phyloP scores from a whole-genome alignment of 2,329 filamentous ascomycete species.

The Thielaviopsis euricoi region DNA sequence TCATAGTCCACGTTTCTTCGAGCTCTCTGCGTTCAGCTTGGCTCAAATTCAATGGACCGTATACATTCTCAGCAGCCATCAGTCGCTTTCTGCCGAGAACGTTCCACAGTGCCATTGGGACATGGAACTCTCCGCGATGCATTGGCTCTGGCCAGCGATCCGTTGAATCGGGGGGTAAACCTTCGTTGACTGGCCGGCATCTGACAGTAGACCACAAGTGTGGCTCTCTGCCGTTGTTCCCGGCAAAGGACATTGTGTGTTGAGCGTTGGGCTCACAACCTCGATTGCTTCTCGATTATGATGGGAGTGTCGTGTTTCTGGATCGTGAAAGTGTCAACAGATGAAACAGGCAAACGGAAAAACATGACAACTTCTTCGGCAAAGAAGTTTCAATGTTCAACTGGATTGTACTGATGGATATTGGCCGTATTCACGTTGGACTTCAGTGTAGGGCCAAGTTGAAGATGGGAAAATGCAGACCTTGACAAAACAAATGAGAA shows the following conservation, averaged over 20 bases:
- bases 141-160: slow-evolving; percentile 11
- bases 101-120: slow-evolving; percentile 11
- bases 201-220: not conserved
- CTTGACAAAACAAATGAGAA: not conserved
- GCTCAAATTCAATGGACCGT: slow-evolving; percentile 7
- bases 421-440: not conserved
- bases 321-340: not conserved
- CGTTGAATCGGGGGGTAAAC: slow-evolving; percentile 5
- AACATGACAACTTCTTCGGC: not conserved
- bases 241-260: not conserved
- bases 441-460: not conserved
- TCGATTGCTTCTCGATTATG: not conserved
- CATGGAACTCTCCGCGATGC: slow-evolving; percentile 5
- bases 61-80: slow-evolving; percentile 6
- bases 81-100: slow-evolving; percentile 8
- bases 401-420: not conserved
- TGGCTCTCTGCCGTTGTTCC: not conserved
- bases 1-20: slow-evolving; percentile 12
- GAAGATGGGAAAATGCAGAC: not conserved
- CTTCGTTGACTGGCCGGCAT: slow-evolving; percentile 2
- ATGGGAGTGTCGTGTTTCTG: not conserved
- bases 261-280: not conserved
- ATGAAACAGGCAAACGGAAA: not conserved
- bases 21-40: slow-evolving; percentile 10
- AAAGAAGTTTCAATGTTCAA: not conserved